phyloP scores from a whole-genome alignment of 1,284 basidiomycete genomes.

The Kwoniella shivajii region DNA sequence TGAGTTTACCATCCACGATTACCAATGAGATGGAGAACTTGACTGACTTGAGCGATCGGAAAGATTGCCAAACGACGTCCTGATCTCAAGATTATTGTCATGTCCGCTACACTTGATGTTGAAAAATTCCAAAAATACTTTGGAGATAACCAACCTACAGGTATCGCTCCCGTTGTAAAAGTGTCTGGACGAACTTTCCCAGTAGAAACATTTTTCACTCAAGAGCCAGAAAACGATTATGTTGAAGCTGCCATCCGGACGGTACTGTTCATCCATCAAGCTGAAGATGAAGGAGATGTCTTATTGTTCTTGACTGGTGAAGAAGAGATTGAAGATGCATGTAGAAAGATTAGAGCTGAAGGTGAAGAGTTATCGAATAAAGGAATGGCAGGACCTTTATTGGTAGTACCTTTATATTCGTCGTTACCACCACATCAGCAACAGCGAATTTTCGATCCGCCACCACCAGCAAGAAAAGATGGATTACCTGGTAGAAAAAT shows the following conservation, averaged over 20 bases:
- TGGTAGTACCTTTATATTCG: constrained; percentile 91
- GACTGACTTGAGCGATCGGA: constrained; percentile 39
- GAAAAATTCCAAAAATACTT: constrained; percentile 98
- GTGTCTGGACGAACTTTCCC: constrained; percentile 96
- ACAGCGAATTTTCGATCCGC: constrained; percentile 89
- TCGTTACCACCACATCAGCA: constrained; percentile 90
- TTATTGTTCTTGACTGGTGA: constrained; percentile 96
- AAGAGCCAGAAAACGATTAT: constrained; percentile 94
- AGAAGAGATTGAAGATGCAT: constrained; percentile 97
- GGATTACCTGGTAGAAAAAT: constrained; percentile 90
- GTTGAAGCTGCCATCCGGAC: constrained; percentile 96
- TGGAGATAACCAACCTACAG: constrained; percentile 59
- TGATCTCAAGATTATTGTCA: constrained; percentile 96
- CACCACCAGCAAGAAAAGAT: constrained; percentile 68
- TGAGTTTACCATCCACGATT: constrained; percentile 15
- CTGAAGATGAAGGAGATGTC: constrained; percentile 91
- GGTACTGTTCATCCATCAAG: constrained; percentile 95
- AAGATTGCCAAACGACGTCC: constrained; percentile 73
- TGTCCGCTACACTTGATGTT: constrained; percentile 97
- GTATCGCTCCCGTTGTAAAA: constrained; percentile 83
- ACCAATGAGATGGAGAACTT: not conserved
- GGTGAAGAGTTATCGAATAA: constrained; percentile 75
- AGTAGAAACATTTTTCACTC: constrained; percentile 92
- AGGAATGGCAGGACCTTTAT: constrained; percentile 77
- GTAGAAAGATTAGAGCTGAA: constrained; percentile 87